These are phyloP conservation scores for Colletotrichum theobromicola DNA, from an alignment of 2,329 filamentous ascomycete species.

Conservation along the genomic window DNA sequence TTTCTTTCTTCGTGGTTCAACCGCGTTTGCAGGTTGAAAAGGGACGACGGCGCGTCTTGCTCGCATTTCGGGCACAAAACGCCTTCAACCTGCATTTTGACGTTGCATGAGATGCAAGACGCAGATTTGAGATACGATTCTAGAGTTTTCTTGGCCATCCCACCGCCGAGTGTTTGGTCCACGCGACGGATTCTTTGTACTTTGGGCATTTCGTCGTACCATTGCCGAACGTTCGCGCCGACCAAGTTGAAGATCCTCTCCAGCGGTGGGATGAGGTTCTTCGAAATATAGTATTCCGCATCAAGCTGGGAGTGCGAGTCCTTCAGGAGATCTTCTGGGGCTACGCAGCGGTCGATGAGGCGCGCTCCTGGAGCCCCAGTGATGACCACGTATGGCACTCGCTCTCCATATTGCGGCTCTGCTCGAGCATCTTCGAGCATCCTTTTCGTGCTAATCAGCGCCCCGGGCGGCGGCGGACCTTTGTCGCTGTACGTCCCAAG, in stretches of 20 bases:
- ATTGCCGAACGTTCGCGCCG: conserved; percentile 85
- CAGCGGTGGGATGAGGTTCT: conserved; percentile 92
- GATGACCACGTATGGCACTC: conserved; percentile 92
- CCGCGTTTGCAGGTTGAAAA: conserved; percentile 67
- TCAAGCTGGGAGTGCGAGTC: conserved; percentile 84
- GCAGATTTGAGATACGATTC: conserved; percentile 90
- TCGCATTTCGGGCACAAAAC: conserved; percentile 65
- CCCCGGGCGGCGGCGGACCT: conserved; percentile 82
- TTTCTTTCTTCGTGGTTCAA: conserved; percentile 69
- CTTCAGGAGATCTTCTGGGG: conserved; percentile 80
- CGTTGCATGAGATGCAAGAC: conserved; percentile 77
- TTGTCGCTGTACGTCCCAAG: conserved; percentile 87
- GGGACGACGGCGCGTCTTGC: conserved; percentile 58
- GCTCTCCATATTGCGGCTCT: conserved; percentile 94
- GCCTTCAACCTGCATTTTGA: conserved; percentile 48
- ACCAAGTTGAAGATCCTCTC: conserved; percentile 97
- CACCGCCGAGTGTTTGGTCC: conserved; percentile 40
- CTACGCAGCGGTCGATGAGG: conserved; percentile 87
- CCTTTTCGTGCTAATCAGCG: conserved; percentile 81
- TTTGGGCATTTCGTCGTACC: conserved; percentile 98
- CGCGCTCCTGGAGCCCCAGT: conserved; percentile 85
- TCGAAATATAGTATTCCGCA: conserved; percentile 94
- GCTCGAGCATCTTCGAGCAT: conserved; percentile 87
- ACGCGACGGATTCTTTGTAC: conserved; percentile 75
- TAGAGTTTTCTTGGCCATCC: conserved; percentile 62